phyloP scores from a whole-genome alignment of 2,329 filamentous ascomycete species.

The Cordyceps militaris region DNA sequence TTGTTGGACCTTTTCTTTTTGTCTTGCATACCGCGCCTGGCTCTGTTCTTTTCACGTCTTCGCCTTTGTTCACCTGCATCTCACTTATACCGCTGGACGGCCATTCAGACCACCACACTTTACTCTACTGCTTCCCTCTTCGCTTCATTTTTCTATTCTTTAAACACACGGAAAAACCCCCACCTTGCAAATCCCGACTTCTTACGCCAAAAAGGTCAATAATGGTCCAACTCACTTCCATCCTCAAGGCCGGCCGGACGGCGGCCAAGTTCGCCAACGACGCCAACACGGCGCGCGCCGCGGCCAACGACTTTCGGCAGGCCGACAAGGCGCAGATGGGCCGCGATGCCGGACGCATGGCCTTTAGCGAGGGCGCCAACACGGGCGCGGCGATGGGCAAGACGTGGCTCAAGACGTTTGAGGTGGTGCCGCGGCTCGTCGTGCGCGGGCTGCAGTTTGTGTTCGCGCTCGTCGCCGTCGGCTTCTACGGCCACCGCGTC shows the following conservation, averaged over 20 bases:
- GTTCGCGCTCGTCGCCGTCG: conserved; percentile 60
- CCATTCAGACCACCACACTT: neutral
- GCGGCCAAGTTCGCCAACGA: conserved; percentile 27
- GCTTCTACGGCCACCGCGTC: conserved; percentile 61
- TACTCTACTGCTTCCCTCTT: neutral
- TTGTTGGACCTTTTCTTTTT: neutral
- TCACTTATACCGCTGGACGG: conserved; percentile 7
- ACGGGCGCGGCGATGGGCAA: conserved; percentile 36
- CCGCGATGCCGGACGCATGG: conserved; percentile 25
- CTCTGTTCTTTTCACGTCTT: neutral
- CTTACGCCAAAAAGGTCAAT: neutral
- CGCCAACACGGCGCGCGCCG: conserved; percentile 22
- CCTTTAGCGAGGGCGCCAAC: conserved; percentile 28
- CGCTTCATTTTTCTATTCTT: neutral
- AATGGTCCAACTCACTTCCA: conserved; percentile 25
- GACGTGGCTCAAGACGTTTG: conserved; percentile 39
- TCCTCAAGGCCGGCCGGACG: conserved; percentile 28
- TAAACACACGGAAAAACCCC: neutral
- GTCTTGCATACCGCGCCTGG: neutral
- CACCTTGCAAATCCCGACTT: neutral
- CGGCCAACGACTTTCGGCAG: conserved; percentile 24
- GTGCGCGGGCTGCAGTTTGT: conserved; percentile 63
- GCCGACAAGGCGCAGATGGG: conserved; percentile 29
- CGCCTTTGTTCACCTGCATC: conserved; percentile 1
- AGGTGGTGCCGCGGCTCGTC: conserved; percentile 40